Conservation (phyloP, 495 filamentous ascomycete species). For the Evansstolkia leycettana region DNA sequence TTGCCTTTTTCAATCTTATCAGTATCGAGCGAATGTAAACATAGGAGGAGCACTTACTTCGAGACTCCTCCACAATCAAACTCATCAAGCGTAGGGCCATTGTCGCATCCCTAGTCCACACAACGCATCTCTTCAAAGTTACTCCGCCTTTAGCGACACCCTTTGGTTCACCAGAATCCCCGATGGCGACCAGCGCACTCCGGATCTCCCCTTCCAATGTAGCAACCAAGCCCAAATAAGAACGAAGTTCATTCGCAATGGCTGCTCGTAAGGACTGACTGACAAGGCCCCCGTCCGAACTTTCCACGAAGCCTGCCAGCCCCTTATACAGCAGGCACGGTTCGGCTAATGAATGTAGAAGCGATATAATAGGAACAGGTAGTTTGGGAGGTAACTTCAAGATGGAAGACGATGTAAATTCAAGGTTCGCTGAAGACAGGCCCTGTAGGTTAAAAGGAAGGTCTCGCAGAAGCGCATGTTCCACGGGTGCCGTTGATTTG, state of each 20-base stretch:
- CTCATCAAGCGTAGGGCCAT: conserved; percentile 94
- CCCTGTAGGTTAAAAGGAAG: conserved; percentile 93
- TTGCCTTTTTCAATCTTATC: conserved; percentile 35
- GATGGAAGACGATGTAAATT: conserved; percentile 52
- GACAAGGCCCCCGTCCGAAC: conserved; percentile 58
- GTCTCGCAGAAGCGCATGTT: conserved; percentile 72
- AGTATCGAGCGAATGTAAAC: conserved; percentile 4
- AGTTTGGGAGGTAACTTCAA: conserved; percentile 66
- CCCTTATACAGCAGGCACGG: conserved; percentile 81
- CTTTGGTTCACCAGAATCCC: conserved; percentile 50
- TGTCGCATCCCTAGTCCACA: conserved; percentile 95
- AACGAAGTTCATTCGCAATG: conserved; percentile 70
- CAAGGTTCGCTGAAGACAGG: conserved; percentile 71
- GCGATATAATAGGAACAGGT: conserved; percentile 72
- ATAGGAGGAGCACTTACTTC: conserved; percentile 34
- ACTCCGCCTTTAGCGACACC: conserved; percentile 79
- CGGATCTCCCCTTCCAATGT: conserved; percentile 91
- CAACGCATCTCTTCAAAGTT: conserved; percentile 86
- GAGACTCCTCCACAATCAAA: conserved; percentile 81
- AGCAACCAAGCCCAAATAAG: conserved; percentile 86
- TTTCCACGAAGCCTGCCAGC: conserved; percentile 68
- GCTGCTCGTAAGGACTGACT: conserved; percentile 89
- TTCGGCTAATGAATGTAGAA: conserved; percentile 84
- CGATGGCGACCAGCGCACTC: conserved; percentile 52
- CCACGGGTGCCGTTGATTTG: conserved; percentile 43